Evolutionary conservation across 495 filamentous ascomycete genomes (phyloP).

Genomic region (Penicillium waksmanii): DNA sequence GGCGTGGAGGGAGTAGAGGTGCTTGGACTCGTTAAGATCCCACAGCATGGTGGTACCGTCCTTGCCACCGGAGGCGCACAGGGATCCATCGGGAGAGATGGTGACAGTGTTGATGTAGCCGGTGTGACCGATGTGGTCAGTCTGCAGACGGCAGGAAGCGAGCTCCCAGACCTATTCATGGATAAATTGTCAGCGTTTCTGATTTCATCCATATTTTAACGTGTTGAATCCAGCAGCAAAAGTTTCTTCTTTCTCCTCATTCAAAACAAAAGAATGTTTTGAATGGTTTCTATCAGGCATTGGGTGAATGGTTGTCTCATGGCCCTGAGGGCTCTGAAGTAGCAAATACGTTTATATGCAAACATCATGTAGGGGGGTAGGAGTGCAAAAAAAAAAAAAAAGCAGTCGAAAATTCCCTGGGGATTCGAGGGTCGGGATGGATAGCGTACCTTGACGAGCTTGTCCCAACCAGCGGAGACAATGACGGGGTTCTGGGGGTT

Average conservation of each 20-base stretch:
- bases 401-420: not conserved
- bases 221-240: slow-evolving; percentile 1
- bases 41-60: slow-evolving; percentile 99
- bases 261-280: slow-evolving; percentile 24
- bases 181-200: slow-evolving; percentile 33
- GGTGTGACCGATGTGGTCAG: slow-evolving; percentile 99
- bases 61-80: slow-evolving; percentile 99
- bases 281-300: slow-evolving; percentile 72
- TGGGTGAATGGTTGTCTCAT: slow-evolving; percentile 96
- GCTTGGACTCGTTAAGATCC: slow-evolving; percentile 99
- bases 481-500: slow-evolving; percentile 99
- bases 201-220: slow-evolving; percentile 4
- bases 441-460: slow-evolving; percentile 95
- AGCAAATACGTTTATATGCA: slow-evolving; percentile 99
- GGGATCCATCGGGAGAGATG: slow-evolving; percentile 98
- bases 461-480: slow-evolving; percentile 98
- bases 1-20: slow-evolving; percentile 99
- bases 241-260: slow-evolving; percentile 23
- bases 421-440: slow-evolving; percentile 15
- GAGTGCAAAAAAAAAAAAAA: slow-evolving; percentile 12
- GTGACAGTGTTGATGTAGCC: slow-evolving; percentile 99
- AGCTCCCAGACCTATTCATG: slow-evolving; percentile 92
- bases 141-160: slow-evolving; percentile 98
- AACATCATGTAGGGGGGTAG: slow-evolving; percentile 78
- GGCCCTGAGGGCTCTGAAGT: slow-evolving; percentile 96